phyloP scores from a whole-genome alignment of 257 asterid genomes.

The Solanum chilense region DNA sequence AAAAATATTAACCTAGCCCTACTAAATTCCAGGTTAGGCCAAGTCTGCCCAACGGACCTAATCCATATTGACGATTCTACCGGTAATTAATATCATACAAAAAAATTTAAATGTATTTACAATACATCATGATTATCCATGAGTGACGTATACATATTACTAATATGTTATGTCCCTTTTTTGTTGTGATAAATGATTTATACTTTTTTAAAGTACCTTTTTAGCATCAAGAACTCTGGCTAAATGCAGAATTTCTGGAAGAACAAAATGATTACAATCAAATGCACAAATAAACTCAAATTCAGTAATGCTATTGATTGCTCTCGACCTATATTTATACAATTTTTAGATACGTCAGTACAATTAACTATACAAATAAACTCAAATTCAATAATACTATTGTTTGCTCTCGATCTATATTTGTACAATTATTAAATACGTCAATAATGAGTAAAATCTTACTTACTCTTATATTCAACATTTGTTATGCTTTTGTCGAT shows the following conservation, averaged over 20 bases:
- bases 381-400: not conserved
- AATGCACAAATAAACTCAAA: not conserved
- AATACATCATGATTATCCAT: not conserved
- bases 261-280: not conserved
- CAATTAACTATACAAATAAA: not conserved
- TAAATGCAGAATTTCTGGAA: not conserved
- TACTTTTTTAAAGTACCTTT: not conserved
- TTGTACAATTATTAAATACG: no score
- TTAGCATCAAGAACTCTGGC: not conserved
- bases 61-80: no score
- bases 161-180: not conserved
- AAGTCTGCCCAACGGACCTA: no score
- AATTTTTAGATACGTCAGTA: no score
- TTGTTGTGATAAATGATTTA: not conserved
- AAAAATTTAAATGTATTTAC: not conserved
- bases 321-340: not conserved
- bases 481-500: no score
- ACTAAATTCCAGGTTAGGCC: no score
- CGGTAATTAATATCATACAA: no score
- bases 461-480: no score
- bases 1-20: no score
- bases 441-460: not conserved
- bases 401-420: fast-evolving
- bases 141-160: not conserved
- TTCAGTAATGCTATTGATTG: no score